phyloP scores from a whole-genome alignment of 2,329 filamentous ascomycete genomes.

The Coniochaeta prunicola region DNA sequence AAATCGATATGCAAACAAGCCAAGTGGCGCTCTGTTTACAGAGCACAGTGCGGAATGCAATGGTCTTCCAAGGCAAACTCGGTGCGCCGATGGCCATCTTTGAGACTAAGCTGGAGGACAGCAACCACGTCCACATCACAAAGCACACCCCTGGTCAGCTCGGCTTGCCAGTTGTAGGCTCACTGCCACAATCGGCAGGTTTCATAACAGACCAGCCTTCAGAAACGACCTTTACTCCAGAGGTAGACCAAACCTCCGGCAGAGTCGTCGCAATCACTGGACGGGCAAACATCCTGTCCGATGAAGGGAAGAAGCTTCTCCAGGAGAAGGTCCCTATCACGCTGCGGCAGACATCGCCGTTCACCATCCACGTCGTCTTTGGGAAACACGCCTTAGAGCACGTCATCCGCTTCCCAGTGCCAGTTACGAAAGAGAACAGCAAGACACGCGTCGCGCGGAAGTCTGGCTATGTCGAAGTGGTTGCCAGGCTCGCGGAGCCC shows the following conservation, averaged over 20 bases:
- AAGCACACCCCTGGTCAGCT: conserved; percentile 27
- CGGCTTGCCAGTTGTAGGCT: conserved; percentile 17
- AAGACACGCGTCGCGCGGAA: conserved; percentile 34
- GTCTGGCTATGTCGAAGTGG: conserved; percentile 36
- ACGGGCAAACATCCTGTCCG: conserved; percentile 28
- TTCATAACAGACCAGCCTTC: neutral
- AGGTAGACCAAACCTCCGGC: neutral
- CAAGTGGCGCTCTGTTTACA: conserved; percentile 24
- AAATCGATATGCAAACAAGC: conserved; percentile 21
- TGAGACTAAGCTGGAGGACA: conserved; percentile 21
- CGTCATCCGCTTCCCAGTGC: conserved; percentile 29
- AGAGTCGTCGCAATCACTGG: conserved; percentile 11
- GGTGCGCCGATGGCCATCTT: conserved; percentile 22
- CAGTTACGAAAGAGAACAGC: conserved; percentile 25
- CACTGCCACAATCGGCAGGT: conserved; percentile 3
- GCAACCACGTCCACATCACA: conserved; percentile 25
- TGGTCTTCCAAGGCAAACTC: conserved; percentile 16
- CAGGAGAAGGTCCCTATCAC: conserved; percentile 27
- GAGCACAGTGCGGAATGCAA: conserved; percentile 14
- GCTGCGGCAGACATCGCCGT: conserved; percentile 21
- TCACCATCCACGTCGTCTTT: conserved; percentile 32
- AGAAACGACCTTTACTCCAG: neutral
- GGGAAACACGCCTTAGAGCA: conserved; percentile 20
- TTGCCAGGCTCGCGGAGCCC: conserved; percentile 26
- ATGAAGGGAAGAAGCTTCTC: conserved; percentile 27